Base-by-base conservation (phyloP, 2,329 filamentous ascomycete genomes). In the Xylaria hypoxylon region DNA sequence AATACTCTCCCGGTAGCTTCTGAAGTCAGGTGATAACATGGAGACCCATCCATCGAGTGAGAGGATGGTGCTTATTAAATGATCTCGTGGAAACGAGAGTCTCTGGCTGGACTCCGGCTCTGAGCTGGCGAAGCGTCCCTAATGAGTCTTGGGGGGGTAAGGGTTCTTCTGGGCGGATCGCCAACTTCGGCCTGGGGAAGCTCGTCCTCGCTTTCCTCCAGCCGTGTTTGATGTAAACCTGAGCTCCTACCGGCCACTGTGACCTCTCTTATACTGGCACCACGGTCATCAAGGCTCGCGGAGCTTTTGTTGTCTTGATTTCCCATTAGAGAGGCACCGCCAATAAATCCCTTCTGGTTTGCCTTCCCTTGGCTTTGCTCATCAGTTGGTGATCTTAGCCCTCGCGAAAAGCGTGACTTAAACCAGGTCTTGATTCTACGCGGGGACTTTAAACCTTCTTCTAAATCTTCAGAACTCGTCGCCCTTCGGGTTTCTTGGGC, bases 61-160 rank as follows among this genome's bases (percentile, higher is more conserved):
- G 19, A 4, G n/a, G 11, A 28, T 2, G 8, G 19, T 17, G 3
- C 31, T 44, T 3, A 48, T 71, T 53, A 76, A 62, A 89, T 82
- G 68, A 86, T 84, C 78, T 90, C 88, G 53, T 80, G 80, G 70
- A 90, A 90, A 70, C 81, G 85, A 44, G 87, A 88, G 68, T 86
- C 86, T 59, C 87, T 79, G 4, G 78, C 83, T 0, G 87, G 86
- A 74, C 86, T 89, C 58, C 80, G 81, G 52, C 82, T 82, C 53
- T 80, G 78, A n/a, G 77, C 75, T 22, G 69, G 70, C 0, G 71
- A 73, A 17, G 75, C 71, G 13, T 80, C 79, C 38, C 70, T 73
- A 7, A 83, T 76, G 1, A 73, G 76, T 13, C 74, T 74, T 1
- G 82, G 83, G 8, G 82, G 78, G 26, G 78, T 78, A 13, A 83